A percentile compares a stretch with the other conserved stretches of the same genome.
Conservation (phyloP, 352 stramenopile genomes). For the Phytophthora sp. region DNA sequence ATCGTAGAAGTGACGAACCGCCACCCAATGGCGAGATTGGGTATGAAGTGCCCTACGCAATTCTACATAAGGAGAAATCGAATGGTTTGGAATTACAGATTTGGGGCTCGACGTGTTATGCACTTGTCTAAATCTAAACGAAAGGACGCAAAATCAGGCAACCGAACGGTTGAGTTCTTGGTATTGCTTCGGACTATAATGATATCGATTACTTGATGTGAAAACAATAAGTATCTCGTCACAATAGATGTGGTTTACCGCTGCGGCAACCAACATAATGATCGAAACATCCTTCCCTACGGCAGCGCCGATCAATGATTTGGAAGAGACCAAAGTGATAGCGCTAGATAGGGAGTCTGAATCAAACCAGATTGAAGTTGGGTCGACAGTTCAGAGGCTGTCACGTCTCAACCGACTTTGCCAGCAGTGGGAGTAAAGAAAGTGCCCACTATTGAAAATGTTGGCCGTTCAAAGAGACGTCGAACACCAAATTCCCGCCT, state of each 20-base stretch:
- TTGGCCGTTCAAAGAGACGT: background rate
- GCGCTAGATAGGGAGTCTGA: background rate
- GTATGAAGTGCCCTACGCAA: constrained; percentile 6
- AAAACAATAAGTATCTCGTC: constrained; percentile 13
- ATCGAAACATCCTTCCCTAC: constrained; percentile 4
- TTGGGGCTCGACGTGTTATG: constrained; percentile 1
- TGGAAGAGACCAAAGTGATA: background rate
- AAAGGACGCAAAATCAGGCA: constrained; percentile 4
- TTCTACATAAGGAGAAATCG: background rate
- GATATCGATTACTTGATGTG: constrained; percentile 7
- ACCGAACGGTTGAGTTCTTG: constrained; percentile 4
- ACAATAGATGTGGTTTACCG: constrained; percentile 7
- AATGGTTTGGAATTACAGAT: background rate
- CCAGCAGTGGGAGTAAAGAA: too few species aligned
- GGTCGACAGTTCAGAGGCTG: too few species aligned
- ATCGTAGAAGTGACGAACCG: constrained; percentile 10
- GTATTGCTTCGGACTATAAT: background rate
- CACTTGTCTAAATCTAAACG: constrained; percentile 6
- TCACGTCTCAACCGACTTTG: too few species aligned
- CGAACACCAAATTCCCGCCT: background rate
- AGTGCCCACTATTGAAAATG: too few species aligned
- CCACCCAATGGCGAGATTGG: constrained; percentile 5
- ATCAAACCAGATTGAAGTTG: too few species aligned
- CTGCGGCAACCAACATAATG: background rate
- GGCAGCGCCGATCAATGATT: background rate